Percentiles rank a stretch among this genome's conserved stretches.
phyloP scores from a whole-genome alignment of 163 green algal species.

The Volvox carteri region DNA sequence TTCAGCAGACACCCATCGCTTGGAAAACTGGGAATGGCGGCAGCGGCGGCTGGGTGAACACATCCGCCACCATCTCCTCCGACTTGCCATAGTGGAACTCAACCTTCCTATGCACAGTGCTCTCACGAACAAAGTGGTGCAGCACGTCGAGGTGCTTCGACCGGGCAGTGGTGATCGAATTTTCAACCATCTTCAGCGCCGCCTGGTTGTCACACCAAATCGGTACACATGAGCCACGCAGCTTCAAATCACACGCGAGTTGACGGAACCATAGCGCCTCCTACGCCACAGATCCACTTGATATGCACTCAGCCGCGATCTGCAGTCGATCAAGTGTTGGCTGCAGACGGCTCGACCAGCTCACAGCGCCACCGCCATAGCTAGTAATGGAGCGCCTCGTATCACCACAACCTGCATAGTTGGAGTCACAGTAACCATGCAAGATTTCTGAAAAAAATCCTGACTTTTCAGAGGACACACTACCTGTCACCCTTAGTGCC shows the following conservation, averaged over 20 bases:
- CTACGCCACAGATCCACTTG: conserved; percentile 51
- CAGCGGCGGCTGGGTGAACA: too few species aligned
- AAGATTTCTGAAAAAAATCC: not conserved
- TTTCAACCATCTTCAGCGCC: conserved; percentile 59
- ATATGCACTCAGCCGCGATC: conserved; percentile 71
- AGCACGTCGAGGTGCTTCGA: conserved; percentile 63
- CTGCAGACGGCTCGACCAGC: conserved; percentile 67
- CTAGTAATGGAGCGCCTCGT: conserved; percentile 57
- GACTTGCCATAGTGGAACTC: conserved; percentile 41
- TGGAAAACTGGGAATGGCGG: too few species aligned
- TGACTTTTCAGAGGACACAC: not conserved
- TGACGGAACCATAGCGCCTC: conserved; percentile 64
- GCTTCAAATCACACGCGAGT: conserved; percentile 56
- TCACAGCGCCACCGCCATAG: conserved; percentile 63
- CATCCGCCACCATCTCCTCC: not conserved
- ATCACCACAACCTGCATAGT: conserved; percentile 53
- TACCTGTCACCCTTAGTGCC: not conserved
- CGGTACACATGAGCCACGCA: not conserved
- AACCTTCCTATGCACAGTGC: conserved; percentile 12
- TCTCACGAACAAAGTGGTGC: conserved; percentile 57
- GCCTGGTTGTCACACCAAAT: conserved; percentile 65
- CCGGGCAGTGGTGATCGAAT: conserved; percentile 11
- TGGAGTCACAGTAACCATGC: conserved; percentile 58
- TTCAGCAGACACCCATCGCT: too few species aligned
- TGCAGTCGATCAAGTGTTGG: conserved; percentile 64